Conservation (phyloP, 768 basidiomycete genomes). For the Candolleomyces aberdarensis region DNA sequence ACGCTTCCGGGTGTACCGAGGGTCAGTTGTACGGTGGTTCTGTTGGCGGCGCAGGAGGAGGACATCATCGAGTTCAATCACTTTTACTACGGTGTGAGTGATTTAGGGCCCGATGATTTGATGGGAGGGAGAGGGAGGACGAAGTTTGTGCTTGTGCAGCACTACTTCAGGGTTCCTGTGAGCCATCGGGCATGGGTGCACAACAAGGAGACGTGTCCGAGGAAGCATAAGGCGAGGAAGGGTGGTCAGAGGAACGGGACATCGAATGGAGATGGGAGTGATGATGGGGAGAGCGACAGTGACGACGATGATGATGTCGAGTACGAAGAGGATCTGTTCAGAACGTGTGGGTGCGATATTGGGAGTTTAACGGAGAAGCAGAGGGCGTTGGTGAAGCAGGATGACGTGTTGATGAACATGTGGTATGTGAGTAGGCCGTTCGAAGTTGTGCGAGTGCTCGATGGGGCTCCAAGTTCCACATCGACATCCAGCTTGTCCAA, state of each 20-base stretch:
- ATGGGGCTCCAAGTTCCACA: background rate
- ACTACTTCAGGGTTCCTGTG: slow-evolving; percentile 72
- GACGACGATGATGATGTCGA: background rate
- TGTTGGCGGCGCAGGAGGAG: slow-evolving; percentile 46
- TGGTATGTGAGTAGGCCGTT: slow-evolving; percentile 74
- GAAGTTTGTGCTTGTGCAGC: slow-evolving; percentile 66
- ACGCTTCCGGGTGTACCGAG: slow-evolving; percentile 58
- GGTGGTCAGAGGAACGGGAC: no score
- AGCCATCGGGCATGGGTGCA: slow-evolving; percentile 27
- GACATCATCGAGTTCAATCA: no score
- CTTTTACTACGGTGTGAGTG: no score
- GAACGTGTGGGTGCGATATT: background rate
- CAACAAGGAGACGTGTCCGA: no score
- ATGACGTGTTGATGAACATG: slow-evolving; percentile 59
- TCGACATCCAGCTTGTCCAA: no score
- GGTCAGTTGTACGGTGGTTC: slow-evolving; percentile 69
- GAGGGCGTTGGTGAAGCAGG: slow-evolving; percentile 13
- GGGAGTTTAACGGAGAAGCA: slow-evolving; percentile 1
- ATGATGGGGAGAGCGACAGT: no score
- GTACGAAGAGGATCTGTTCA: background rate
- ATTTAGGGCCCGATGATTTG: no score
- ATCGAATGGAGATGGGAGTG: no score
- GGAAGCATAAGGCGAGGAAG: background rate
- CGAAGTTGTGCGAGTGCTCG: slow-evolving; percentile 59
- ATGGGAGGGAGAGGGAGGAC: slow-evolving; percentile 10